These are phyloP conservation scores for Aspergillus carbonarius DNA, from an alignment of 2,329 filamentous ascomycete genomes.

Conservation along the genomic window DNA sequence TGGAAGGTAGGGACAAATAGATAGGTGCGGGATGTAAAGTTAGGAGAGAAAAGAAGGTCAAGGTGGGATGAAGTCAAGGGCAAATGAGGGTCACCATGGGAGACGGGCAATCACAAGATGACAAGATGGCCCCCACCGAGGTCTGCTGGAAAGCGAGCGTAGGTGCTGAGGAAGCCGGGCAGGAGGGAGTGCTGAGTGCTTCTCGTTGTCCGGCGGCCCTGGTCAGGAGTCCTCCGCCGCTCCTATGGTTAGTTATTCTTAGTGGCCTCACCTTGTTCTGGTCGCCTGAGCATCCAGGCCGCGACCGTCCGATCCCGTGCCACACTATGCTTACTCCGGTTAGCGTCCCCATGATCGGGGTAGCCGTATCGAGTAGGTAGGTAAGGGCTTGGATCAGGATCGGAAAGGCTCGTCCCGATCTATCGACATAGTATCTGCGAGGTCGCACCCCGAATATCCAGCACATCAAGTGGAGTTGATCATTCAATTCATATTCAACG, in stretches of 20 bases:
- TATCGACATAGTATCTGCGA: too few relatives aligned
- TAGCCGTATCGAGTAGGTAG: background rate
- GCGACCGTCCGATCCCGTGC: constrained; percentile 1
- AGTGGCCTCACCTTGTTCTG: background rate
- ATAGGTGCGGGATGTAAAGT: constrained; percentile 5
- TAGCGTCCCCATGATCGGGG: constrained; percentile 5
- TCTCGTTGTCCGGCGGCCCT: constrained; percentile 8
- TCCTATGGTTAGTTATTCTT: background rate
- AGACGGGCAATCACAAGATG: constrained; percentile 16
- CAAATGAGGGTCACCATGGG: constrained; percentile 8
- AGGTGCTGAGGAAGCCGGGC: constrained; percentile 4
- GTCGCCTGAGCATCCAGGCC: constrained; percentile 20
- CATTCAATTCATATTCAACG: constrained; percentile 22
- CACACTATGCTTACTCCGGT: background rate
- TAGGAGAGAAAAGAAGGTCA: constrained; percentile 9
- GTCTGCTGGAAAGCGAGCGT: constrained; percentile 1
- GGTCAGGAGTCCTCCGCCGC: constrained; percentile 11
- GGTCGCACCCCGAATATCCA: background rate
- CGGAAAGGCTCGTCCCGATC: background rate
- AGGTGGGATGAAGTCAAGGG: constrained; percentile 14
- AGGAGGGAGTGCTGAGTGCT: constrained; percentile 9
- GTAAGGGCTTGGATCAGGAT: background rate
- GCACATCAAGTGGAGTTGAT: constrained; percentile 3
- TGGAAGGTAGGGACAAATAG: constrained; percentile 2
- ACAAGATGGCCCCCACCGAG: background rate